A percentile compares a stretch with the other conserved stretches of the same genome.
These are phyloP conservation scores for Colletotrichum sp. DNA, from an alignment of 2,329 filamentous ascomycete genomes.

Conservation along the genomic window DNA sequence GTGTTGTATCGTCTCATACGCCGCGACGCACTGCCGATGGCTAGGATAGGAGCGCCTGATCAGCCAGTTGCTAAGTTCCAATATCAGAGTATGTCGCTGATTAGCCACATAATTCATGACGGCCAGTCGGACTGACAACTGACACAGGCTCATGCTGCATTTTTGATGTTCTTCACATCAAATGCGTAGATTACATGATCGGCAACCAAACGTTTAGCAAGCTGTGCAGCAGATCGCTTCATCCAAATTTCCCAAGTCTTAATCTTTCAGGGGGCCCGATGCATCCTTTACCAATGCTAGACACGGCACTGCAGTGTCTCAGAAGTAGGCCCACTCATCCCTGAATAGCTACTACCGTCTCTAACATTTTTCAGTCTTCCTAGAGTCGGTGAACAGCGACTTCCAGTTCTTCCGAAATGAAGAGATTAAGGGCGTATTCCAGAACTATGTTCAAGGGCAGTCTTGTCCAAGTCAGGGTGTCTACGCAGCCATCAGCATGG, in stretches of 20 bases:
- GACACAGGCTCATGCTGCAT: background rate
- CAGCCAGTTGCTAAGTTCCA: background rate
- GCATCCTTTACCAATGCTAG: background rate
- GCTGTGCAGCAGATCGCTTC: background rate
- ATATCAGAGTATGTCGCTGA: background rate
- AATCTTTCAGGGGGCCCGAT: background rate
- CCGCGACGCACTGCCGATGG: background rate
- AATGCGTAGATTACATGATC: background rate
- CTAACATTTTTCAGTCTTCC: background rate
- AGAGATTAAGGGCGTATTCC: background rate
- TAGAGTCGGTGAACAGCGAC: background rate
- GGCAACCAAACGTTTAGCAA: background rate
- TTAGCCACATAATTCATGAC: background rate
- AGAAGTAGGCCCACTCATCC: background rate
- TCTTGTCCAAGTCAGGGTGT: background rate
- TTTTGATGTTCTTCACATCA: background rate
- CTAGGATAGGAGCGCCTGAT: background rate
- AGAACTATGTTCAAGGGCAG: background rate
- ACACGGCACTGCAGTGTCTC: background rate
- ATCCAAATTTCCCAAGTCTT: background rate
- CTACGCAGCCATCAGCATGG: background rate
- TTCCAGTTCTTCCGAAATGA: background rate
- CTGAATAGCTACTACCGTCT: rapidly evolving
- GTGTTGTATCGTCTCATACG: background rate
- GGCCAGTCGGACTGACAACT: rapidly evolving